Evolutionary conservation across 495 filamentous ascomycete species (phyloP).

Genomic region (Penicillium coprophilum): DNA sequence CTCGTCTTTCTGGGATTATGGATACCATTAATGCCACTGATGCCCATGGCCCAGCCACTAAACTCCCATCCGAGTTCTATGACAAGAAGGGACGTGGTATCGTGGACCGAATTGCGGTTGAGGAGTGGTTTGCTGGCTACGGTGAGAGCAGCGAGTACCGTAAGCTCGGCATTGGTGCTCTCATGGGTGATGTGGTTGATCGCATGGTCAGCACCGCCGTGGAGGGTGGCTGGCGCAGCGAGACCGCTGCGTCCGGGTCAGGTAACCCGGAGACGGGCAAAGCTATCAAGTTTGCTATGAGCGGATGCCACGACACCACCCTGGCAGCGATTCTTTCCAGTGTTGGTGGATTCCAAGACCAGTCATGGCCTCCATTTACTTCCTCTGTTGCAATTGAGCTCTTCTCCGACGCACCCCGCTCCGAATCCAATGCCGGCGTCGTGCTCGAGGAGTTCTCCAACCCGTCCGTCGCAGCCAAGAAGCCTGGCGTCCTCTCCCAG

Average conservation of each 20-base stretch:
- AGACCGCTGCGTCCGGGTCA: constrained; percentile 51
- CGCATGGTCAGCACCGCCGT: constrained; percentile 75
- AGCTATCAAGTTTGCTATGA: constrained; percentile 68
- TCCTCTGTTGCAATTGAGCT: constrained; percentile 89
- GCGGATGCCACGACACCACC: constrained; percentile 94
- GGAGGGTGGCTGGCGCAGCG: constrained; percentile 57
- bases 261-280: constrained; percentile 47
- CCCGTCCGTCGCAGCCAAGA: constrained; percentile 25
- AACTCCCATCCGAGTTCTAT: constrained; percentile 84
- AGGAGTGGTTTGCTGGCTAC: constrained; percentile 94
- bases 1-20: constrained; percentile 84
- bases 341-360: constrained; percentile 71
- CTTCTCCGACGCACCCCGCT: constrained; percentile 54
- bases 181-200: constrained; percentile 81
- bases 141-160: constrained; percentile 82
- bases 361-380: constrained; percentile 87
- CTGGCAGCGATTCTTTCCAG: constrained; percentile 76
- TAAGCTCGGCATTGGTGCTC: constrained; percentile 75
- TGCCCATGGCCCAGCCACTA: constrained; percentile 78
- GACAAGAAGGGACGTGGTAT: constrained; percentile 66
- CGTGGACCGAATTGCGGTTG: constrained; percentile 75
- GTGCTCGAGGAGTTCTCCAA: constrained; percentile 31
- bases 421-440: constrained; percentile 10
- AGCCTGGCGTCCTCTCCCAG: constrained; percentile 33
- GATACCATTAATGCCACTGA: constrained; percentile 88